Evolutionary conservation across 2,329 filamentous ascomycete genomes (phyloP), one percentile per base, ranked within the genome.

Genomic region (Allantophomopsis cytisporea): DNA sequence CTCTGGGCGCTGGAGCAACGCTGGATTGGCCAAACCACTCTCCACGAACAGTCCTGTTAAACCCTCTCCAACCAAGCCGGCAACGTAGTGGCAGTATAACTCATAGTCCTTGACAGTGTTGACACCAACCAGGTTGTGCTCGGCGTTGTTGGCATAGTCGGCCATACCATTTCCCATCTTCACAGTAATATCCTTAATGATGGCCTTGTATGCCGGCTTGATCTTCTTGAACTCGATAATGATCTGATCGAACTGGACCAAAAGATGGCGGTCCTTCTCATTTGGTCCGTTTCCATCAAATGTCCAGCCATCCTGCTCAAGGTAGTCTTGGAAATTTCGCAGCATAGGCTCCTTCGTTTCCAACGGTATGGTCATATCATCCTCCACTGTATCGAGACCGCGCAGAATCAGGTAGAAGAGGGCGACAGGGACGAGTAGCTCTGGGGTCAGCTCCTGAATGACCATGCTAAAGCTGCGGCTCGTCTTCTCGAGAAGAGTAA

Each of bases 131-230:
- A 73, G 66, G 51, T 87, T 85, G 60, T 83, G 73, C 51, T 91
- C 84, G 12, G 84, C 80, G 52, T 93, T 91, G 49, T 83, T 69
- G 32, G 76, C 83, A 58, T 94, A 98, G 62, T 98, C 89, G 20
- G 91, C 91, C 91, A 98, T 98, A 50, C 91, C 91, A 54, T 96
- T 88, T 47, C 88, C 89, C 91, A 98, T 98, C 64, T 86, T 83
- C 54, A 79, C 68, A 23, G 87, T 86, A 55, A 96, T 94, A 52
- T 96, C 89, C 61, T 81, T 80, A 62, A 98, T 91, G 55, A 96
- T 88, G 6, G 69, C 73, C 59, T 73, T 75, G 64, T 98, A 96
- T 41, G 73, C 75, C 37, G 78, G 74, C 67, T 95, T 93, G 60
- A 94, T 68, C 62, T 83, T 82, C 66, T 83, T 85, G 61, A 89